These are phyloP conservation scores for Neurospora sp. DNA, from an alignment of 495 filamentous ascomycete genomes.

Conservation along the genomic window DNA sequence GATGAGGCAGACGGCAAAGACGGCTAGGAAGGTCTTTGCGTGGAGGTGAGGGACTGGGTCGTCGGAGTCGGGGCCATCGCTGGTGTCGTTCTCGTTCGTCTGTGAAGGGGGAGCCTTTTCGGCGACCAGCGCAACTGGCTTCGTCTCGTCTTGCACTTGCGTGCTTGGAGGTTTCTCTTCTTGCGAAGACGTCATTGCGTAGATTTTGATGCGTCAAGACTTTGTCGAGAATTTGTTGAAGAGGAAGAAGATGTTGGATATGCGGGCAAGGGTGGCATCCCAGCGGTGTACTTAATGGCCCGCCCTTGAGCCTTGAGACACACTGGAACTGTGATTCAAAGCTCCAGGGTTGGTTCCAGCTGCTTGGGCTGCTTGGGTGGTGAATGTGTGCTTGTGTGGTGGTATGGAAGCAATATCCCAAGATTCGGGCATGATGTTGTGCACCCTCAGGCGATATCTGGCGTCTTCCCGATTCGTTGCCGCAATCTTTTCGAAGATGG, in stretches of 20 bases:
- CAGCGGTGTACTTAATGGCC: background rate
- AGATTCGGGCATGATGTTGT: background rate
- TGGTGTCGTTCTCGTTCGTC: background rate
- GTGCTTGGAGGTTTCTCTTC: background rate
- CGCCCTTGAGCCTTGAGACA: background rate
- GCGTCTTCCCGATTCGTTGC: background rate
- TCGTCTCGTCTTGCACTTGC: background rate
- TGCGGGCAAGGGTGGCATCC: background rate
- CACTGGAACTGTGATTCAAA: background rate
- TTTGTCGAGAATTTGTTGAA: background rate
- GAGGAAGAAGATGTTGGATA: background rate
- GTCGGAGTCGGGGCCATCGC: background rate
- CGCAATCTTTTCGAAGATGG: background rate
- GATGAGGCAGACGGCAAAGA: constrained; percentile 23
- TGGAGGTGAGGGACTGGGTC: constrained; percentile 18
- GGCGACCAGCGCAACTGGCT: background rate
- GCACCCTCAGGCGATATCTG: background rate
- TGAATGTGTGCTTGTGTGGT: background rate
- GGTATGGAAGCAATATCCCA: background rate
- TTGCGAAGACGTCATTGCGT: background rate
- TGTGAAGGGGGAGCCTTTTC: background rate
- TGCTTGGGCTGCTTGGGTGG: background rate
- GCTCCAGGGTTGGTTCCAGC: background rate
- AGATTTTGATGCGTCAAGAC: background rate
- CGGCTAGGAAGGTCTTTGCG: constrained; percentile 19